A percentile compares a stretch with the other conserved stretches of the same genome.
These are phyloP conservation scores for Tephrocybe sp. DNA, from an alignment of 768 basidiomycete species.

Conservation along the genomic window DNA sequence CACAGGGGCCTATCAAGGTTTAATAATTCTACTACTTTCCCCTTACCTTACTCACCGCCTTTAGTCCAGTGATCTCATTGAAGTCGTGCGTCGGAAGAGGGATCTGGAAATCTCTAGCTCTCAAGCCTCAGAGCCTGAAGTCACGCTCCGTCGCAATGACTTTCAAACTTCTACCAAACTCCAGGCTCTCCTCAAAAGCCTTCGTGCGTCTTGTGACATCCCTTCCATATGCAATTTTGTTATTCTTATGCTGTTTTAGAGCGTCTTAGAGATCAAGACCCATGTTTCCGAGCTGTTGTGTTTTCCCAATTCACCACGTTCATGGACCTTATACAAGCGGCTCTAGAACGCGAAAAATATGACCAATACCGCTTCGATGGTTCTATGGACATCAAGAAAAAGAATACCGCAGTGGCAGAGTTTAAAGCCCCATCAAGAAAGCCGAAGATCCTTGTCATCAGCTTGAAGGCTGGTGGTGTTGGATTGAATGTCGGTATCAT, in stretches of 20 bases:
- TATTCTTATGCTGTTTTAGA: constrained; percentile 30
- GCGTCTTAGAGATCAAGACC: constrained; percentile 66
- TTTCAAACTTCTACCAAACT: constrained; percentile 91
- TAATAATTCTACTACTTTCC: background rate
- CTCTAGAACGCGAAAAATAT: constrained; percentile 65
- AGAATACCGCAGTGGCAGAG: constrained; percentile 68
- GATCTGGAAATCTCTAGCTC: constrained; percentile 23
- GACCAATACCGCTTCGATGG: constrained; percentile 86
- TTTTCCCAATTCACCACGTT: constrained; percentile 92
- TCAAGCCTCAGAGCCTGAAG: constrained; percentile 35
- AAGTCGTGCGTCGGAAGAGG: constrained; percentile 47
- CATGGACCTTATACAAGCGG: constrained; percentile 74
- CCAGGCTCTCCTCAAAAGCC: constrained; percentile 71
- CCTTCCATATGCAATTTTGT: background rate
- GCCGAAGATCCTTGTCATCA: constrained; percentile 75
- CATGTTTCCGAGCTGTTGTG: constrained; percentile 78
- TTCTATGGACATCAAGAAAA: constrained; percentile 83
- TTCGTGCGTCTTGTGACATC: constrained; percentile 44
- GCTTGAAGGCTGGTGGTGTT: constrained; percentile 89
- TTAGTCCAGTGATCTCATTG: constrained; percentile 60
- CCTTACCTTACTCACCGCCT: background rate
- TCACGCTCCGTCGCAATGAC: constrained; percentile 74
- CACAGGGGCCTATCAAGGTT: constrained; percentile 63
- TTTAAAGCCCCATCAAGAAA: constrained; percentile 70
- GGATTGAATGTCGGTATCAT: constrained; percentile 65